Evolutionary conservation across 2,329 filamentous ascomycete genomes (phyloP), one percentile per base, ranked within the genome.

Genomic region (Neofusicoccum laricinum): DNA sequence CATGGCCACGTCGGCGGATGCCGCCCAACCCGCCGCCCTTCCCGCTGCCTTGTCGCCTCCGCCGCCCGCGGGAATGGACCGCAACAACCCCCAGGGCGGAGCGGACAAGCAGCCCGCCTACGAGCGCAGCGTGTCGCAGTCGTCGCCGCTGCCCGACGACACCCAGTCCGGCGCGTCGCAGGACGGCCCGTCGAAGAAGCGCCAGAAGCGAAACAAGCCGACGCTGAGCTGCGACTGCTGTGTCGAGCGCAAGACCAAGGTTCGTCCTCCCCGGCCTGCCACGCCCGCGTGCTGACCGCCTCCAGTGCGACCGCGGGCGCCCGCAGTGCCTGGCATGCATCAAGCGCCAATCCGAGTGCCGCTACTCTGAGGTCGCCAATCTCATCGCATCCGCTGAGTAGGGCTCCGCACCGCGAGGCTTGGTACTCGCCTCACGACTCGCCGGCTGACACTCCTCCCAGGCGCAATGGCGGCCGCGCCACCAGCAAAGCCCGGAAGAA

Each of bases 161-260:
- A 3, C 46, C 0, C 34, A 25, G 5, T n/a, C 59, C 36, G 45
- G 25, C 25, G 25, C 25, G 25, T 38, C 38, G 19, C 19, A 32
- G 5, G 50, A 41, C 12, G 30, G 32, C 6, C 62, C 50, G 30
- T 43, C 43, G 10, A 57, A 19, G 50, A 91, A 90, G 80, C 92
- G 90, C 78, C 90, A 93, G 79, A 93, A 90, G 80, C 86, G 91
- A 53, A 94, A 94, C 78, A 94, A 94, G 76, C 91, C 91, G 3
- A 93, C 90, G 1, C 74, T 93, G 67, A 92, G 89, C 55, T 93
- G 91, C 71, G 85, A 88, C 67, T 90, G 92, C 74, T 94, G 91
- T 72, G 91, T 93, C 21, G 90, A 92, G 77, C 83, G 90, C 69
- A 93, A 93, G 79, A 93, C 90, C 25, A 93, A 92, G 83, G 89